These are phyloP conservation scores for Firmiana major DNA, from an alignment of 345 rosid species.

Conservation along the genomic window DNA sequence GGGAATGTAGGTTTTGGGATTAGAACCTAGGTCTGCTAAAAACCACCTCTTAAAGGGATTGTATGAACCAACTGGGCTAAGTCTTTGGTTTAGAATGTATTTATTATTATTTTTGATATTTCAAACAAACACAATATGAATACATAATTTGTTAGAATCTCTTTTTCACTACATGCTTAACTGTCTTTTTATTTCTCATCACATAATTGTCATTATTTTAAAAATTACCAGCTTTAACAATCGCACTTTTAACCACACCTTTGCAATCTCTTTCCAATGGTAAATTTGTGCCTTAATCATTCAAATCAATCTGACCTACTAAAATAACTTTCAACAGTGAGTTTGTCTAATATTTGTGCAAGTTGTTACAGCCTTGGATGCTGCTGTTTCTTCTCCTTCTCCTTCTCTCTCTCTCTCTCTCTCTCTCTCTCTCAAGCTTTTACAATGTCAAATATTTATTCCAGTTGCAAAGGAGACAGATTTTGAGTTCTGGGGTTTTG, in stretches of 20 bases:
- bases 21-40: too few species aligned
- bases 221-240: neutral
- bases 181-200: neutral
- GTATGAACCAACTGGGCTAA: too few species aligned
- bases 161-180: neutral
- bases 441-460: slow-evolving; percentile 1
- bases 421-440: neutral
- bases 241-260: neutral
- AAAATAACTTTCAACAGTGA: neutral
- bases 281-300: neutral
- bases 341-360: neutral
- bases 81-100: neutral
- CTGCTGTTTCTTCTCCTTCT: neutral
- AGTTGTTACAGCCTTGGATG: neutral
- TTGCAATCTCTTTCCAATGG: neutral
- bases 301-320: neutral
- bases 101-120: neutral
- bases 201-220: neutral
- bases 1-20: too few species aligned
- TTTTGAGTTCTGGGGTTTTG: slow-evolving; percentile 95
- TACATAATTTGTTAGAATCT: neutral
- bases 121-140: neutral
- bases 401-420: neutral
- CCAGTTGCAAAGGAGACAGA: slow-evolving; percentile 95
- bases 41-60: too few species aligned